Conservation (phyloP, 768 basidiomycete species). For the Trametes villosa region DNA sequence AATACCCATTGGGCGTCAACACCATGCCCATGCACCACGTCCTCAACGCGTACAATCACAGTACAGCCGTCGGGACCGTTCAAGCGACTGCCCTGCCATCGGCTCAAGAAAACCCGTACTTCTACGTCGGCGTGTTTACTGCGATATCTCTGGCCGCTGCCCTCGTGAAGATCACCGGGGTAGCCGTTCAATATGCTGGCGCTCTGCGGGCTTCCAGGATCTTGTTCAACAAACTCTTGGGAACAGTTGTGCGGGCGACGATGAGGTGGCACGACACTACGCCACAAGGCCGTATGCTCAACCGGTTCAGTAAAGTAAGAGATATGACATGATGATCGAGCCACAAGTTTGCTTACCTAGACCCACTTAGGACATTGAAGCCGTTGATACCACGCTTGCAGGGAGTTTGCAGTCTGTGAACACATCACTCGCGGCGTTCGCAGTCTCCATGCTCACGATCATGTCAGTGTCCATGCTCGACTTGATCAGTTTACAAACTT, state of each 20-base stretch:
- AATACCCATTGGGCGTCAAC: constrained; percentile 29
- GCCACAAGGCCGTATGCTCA: constrained; percentile 85
- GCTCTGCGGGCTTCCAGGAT: constrained; percentile 45
- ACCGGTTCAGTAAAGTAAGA: constrained; percentile 74
- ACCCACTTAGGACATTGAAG: constrained; percentile 76
- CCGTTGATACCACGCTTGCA: constrained; percentile 78
- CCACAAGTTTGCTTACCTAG: neutral
- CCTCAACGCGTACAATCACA: constrained; percentile 17
- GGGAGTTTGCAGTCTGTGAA: constrained; percentile 76
- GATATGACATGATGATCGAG: neutral
- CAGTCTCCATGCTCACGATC: too few relatives aligned
- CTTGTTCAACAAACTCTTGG: constrained; percentile 57
- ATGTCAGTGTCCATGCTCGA: constrained; percentile 74
- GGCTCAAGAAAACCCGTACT: constrained; percentile 66
- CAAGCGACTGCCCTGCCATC: constrained; percentile 42
- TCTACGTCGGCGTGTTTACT: constrained; percentile 72
- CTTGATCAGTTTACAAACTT: neutral
- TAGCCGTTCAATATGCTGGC: constrained; percentile 63
- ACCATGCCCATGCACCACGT: constrained; percentile 30
- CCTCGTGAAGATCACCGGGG: constrained; percentile 49
- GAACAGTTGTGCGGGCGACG: constrained; percentile 76
- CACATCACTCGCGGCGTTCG: constrained; percentile 74
- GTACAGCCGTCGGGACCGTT: neutral
- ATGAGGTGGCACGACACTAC: constrained; percentile 88
- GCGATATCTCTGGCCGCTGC: constrained; percentile 58